These are phyloP conservation scores for Metrosideros polymorpha DNA, from an alignment of 441 rosid species.

Conservation along the genomic window DNA sequence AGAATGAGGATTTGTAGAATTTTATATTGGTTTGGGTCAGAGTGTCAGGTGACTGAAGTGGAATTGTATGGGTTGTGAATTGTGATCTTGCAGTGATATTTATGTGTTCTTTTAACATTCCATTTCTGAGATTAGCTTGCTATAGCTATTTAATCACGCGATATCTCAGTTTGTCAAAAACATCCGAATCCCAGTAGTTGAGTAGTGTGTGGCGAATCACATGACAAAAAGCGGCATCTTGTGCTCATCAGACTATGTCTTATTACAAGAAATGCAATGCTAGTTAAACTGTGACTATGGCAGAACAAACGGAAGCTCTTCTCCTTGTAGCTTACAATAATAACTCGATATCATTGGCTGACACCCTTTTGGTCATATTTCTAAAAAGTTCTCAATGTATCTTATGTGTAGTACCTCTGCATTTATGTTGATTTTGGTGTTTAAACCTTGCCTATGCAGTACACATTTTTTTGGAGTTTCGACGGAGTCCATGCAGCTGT, in stretches of 20 bases:
- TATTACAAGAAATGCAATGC: not conserved
- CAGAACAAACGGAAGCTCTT: not conserved
- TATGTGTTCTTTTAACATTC: not conserved
- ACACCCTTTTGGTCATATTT: not conserved
- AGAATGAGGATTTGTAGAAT: not conserved
- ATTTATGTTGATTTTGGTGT: not conserved
- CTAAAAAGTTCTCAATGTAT: not conserved
- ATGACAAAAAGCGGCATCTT: not conserved
- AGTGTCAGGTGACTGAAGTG: not conserved
- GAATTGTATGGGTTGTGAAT: not conserved
- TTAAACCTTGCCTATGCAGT: not conserved
- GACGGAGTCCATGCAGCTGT: conserved; percentile 7
- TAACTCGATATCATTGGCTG: not conserved
- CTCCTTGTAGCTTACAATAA: not conserved
- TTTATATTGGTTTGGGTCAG: not conserved
- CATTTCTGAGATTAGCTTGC: not conserved
- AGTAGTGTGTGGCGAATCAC: not conserved
- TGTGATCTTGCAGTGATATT: not conserved
- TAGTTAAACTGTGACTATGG: not conserved
- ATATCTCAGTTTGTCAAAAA: not conserved
- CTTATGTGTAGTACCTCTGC: not conserved
- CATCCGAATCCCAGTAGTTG: not conserved
- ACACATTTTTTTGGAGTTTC: conserved; percentile 3
- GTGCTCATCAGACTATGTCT: not conserved
- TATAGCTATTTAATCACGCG: not conserved